Conservation (phyloP, 2,329 filamentous ascomycete genomes). For the Cladophialophora yegresii region DNA sequence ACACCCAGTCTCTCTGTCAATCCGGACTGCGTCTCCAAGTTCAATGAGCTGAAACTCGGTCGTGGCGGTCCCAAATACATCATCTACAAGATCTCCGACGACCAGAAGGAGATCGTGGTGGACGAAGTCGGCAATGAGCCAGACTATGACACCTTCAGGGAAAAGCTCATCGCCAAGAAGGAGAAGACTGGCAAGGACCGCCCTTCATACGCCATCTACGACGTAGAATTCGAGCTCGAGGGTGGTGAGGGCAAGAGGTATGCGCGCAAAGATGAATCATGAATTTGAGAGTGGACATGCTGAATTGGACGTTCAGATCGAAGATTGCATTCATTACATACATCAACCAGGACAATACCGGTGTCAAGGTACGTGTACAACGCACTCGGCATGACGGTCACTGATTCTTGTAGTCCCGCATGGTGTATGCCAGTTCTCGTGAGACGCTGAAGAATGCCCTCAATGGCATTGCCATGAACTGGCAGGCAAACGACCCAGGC, state of each 20-base stretch:
- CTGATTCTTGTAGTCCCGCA: constrained; percentile 44
- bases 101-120: constrained; percentile 54
- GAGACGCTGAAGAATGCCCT: constrained; percentile 54
- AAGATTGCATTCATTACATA: constrained; percentile 55
- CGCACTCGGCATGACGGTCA: constrained; percentile 27
- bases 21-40: constrained; percentile 51
- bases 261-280: constrained; percentile 23
- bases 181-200: constrained; percentile 48
- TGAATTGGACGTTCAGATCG: constrained; percentile 41
- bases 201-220: constrained; percentile 54
- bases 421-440: constrained; percentile 55
- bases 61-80: constrained; percentile 52
- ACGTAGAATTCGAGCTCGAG: constrained; percentile 53
- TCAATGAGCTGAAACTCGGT: constrained; percentile 53
- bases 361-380: constrained; percentile 34
- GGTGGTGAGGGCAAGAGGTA: constrained; percentile 54
- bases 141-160: constrained; percentile 53
- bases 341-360: constrained; percentile 38
- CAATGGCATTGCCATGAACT: constrained; percentile 43
- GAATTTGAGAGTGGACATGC: constrained; percentile 3
- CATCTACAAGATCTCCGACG: constrained; percentile 56
- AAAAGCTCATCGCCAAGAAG: constrained; percentile 48
- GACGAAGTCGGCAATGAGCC: constrained; percentile 49
- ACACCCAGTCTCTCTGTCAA: constrained; percentile 47
- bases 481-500: constrained; percentile 42